Conservation (phyloP, 805 yeast genomes). For the Saccharomycopsis fodiens region DNA sequence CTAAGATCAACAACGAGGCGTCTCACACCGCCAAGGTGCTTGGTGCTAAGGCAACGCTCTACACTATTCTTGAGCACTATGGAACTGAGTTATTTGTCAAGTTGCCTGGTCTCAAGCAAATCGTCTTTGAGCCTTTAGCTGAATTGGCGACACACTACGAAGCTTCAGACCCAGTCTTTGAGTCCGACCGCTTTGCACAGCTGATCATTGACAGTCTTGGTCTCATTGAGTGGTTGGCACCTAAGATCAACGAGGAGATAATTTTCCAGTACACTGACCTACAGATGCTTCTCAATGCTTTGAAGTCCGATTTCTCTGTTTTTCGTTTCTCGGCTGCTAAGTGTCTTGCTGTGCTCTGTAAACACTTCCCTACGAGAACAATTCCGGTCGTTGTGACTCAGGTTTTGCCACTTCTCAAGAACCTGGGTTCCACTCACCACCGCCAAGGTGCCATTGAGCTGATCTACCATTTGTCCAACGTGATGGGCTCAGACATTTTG, state of each 20-base stretch:
- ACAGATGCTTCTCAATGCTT: conserved; percentile 42
- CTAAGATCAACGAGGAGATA: conserved; percentile 45
- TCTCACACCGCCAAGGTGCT: conserved; percentile 48
- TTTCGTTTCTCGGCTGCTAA: conserved; percentile 86
- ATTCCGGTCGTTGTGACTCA: conserved; percentile 74
- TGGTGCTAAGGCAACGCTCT: conserved; percentile 73
- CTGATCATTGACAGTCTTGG: conserved; percentile 81
- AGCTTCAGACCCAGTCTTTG: conserved; percentile 27
- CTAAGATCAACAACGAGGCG: conserved; percentile 16
- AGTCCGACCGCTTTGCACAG: conserved; percentile 57
- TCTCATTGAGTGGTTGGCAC: conserved; percentile 64
- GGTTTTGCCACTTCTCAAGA: conserved; percentile 72
- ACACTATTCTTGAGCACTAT: conserved; percentile 46
- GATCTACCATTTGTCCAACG: conserved; percentile 71
- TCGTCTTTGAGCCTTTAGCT: conserved; percentile 61
- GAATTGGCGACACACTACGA: conserved; percentile 23
- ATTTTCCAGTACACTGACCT: conserved; percentile 43
- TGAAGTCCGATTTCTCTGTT: conserved; percentile 70
- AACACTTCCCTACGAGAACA: conserved; percentile 57
- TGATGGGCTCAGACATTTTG: conserved; percentile 82
- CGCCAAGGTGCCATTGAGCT: conserved; percentile 95
- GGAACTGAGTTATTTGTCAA: conserved; percentile 46
- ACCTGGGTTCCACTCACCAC: conserved; percentile 58
- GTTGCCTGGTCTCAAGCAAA: conserved; percentile 57
- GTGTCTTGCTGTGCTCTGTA: conserved; percentile 74